Conservation (phyloP, 2,329 filamentous ascomycete genomes). For the Sphaceloma murrayae region DNA sequence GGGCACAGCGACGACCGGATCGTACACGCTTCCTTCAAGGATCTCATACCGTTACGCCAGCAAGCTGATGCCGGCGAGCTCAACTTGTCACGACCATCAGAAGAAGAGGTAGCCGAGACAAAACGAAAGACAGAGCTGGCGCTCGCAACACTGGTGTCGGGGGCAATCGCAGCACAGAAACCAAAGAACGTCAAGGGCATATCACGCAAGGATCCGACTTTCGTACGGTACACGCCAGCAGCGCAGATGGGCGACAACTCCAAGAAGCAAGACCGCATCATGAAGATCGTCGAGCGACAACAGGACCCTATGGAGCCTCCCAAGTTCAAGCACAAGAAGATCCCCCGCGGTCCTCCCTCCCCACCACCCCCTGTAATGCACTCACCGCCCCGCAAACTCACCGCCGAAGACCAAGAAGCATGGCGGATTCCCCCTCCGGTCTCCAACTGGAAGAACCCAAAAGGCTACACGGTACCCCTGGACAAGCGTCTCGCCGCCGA, state of each 20-base stretch:
- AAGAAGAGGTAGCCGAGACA: constrained; percentile 73
- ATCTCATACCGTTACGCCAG: constrained; percentile 86
- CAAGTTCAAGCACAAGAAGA: constrained; percentile 99
- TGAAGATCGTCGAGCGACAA: constrained; percentile 95
- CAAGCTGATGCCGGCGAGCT: constrained; percentile 88
- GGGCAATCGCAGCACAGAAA: constrained; percentile 83
- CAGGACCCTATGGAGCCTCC: constrained; percentile 93
- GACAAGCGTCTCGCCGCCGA: constrained; percentile 94
- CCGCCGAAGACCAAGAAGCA: constrained; percentile 91
- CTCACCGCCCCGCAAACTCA: constrained; percentile 87
- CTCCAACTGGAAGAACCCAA: constrained; percentile 98
- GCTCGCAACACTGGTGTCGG: constrained; percentile 68
- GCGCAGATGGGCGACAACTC: constrained; percentile 88
- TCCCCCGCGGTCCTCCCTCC: constrained; percentile 81
- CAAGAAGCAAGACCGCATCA: constrained; percentile 86
- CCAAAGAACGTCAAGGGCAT: constrained; percentile 87
- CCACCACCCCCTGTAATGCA: constrained; percentile 92
- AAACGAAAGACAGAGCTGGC: constrained; percentile 84
- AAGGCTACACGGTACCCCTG: constrained; percentile 90
- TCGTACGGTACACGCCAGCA: constrained; percentile 88
- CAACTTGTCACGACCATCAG: constrained; percentile 70
- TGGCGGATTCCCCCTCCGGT: constrained; percentile 89
- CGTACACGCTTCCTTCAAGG: constrained; percentile 92
- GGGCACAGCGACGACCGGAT: constrained; percentile 77
- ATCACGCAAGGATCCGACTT: constrained; percentile 76